These are phyloP conservation scores for Podila epigama DNA, from an alignment of 192 early-diverging fungal genomes.

Conservation along the genomic window DNA sequence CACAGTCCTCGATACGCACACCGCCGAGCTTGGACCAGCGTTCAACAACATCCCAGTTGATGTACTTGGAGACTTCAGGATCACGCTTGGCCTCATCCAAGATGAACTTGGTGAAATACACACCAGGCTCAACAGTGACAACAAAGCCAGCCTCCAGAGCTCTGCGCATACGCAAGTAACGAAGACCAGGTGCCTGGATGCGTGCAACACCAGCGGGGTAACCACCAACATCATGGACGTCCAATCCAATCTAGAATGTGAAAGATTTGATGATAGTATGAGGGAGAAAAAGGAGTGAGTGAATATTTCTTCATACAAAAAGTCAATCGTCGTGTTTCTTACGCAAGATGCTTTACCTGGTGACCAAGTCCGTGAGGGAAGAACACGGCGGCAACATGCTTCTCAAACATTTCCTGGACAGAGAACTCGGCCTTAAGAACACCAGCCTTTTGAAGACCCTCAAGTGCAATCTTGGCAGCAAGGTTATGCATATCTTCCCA, in stretches of 20 bases:
- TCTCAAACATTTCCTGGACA: conserved; percentile 63
- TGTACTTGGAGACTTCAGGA: conserved; percentile 63
- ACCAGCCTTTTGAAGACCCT: conserved; percentile 76
- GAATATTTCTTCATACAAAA: no score
- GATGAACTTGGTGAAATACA: conserved; percentile 88
- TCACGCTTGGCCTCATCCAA: conserved; percentile 67
- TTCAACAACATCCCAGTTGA: conserved; percentile 75
- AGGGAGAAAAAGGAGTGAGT: no score
- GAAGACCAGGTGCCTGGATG: conserved; percentile 72
- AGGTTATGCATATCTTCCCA: conserved; percentile 93
- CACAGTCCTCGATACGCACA: conserved; percentile 92
- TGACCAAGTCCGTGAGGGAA: conserved; percentile 90
- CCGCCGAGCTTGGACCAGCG: conserved; percentile 82
- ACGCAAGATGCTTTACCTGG: no score
- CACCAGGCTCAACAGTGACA: conserved; percentile 92
- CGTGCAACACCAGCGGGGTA: conserved; percentile 79
- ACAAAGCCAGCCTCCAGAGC: conserved; percentile 81
- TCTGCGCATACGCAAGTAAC: conserved; percentile 74
- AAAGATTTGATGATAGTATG: no score
- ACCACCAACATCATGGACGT: conserved; percentile 93
- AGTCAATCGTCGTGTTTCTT: no score
- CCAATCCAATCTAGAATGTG: conserved; percentile 90
- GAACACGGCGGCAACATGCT: conserved; percentile 80
- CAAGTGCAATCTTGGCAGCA: conserved; percentile 65
- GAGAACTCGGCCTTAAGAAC: conserved; percentile 71